These are phyloP conservation scores for Dendryphion nanum DNA, from an alignment of 2,329 filamentous ascomycete species.

Conservation along the genomic window DNA sequence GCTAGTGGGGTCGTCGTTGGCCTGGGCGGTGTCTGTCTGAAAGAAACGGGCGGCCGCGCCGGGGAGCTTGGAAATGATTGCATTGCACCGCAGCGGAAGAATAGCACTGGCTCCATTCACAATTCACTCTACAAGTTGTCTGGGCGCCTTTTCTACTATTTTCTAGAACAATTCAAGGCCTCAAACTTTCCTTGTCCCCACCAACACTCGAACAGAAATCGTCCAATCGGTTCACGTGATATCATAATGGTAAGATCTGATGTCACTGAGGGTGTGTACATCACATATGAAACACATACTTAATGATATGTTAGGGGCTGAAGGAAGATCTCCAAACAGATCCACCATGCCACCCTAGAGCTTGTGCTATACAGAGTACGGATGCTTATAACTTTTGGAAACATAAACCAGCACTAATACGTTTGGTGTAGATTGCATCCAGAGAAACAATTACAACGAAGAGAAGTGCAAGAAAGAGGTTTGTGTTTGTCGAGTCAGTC, in stretches of 20 bases:
- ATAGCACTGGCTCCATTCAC: no score
- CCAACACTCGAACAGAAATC: not conserved
- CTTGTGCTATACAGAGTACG: conserved; percentile 86
- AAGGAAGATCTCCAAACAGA: conserved; percentile 71
- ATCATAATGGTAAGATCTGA: conserved; percentile 27
- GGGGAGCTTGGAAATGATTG: no score
- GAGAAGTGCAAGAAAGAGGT: conserved; percentile 68
- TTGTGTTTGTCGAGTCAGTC: not conserved
- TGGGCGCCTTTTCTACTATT: no score
- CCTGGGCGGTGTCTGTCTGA: not conserved
- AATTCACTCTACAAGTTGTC: no score
- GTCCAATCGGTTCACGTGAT: conserved; percentile 14
- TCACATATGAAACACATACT: conserved; percentile 8
- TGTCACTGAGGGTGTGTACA: conserved; percentile 15
- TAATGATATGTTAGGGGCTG: conserved; percentile 41
- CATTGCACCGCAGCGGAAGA: no score
- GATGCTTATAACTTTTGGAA: not conserved
- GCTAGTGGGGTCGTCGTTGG: conserved; percentile 26
- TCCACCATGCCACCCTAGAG: conserved; percentile 82
- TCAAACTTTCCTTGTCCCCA: not conserved
- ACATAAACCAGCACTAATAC: conserved; percentile 3
- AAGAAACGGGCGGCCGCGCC: not conserved
- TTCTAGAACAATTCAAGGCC: no score
- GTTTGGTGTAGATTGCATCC: conserved; percentile 67
- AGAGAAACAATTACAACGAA: conserved; percentile 82